A percentile compares a stretch with the other conserved stretches of the same genome.
Conservation (phyloP, 1,139 yeast species). For the Zygosaccharomyces pseudobailii region DNA sequence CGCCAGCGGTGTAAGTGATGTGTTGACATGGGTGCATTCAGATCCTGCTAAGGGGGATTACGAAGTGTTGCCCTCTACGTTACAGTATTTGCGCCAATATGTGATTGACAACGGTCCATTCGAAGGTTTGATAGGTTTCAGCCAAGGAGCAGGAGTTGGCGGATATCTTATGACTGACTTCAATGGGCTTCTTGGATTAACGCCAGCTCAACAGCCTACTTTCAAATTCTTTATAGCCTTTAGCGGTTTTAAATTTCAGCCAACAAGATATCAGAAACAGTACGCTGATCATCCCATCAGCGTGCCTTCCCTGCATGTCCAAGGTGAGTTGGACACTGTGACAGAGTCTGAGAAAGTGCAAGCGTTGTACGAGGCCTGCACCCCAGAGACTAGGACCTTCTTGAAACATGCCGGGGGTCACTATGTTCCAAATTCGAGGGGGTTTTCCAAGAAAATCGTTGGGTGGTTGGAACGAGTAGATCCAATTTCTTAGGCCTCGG, state of each 20-base stretch:
- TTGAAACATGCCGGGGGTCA: conserved; percentile 82
- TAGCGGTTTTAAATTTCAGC: conserved; percentile 68
- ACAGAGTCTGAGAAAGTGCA: conserved; percentile 70
- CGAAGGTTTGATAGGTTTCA: conserved; percentile 82
- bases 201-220: conserved; percentile 37
- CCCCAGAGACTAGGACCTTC: conserved; percentile 42
- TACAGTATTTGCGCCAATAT: conserved; percentile 24
- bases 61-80: conserved; percentile 23
- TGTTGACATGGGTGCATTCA: conserved; percentile 33
- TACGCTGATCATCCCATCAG: conserved; percentile 43
- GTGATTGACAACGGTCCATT: conserved; percentile 63
- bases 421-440: conserved; percentile 71
- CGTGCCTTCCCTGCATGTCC: conserved; percentile 65
- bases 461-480: conserved; percentile 45
- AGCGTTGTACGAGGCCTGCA: conserved; percentile 52
- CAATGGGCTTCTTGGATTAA: conserved; percentile 31
- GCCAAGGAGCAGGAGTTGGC: conserved; percentile 89
- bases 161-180: conserved; percentile 49
- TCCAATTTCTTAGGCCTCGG: not conserved
- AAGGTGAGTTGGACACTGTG: conserved; percentile 86
- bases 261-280: conserved; percentile 46
- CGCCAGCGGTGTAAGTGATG: conserved; percentile 16
- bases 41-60: conserved; percentile 24
- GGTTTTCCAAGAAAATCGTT: conserved; percentile 52
- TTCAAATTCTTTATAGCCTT: conserved; percentile 69